Evolutionary conservation across 257 asterid species (phyloP).

Genomic region (Linaria vulgaris): DNA sequence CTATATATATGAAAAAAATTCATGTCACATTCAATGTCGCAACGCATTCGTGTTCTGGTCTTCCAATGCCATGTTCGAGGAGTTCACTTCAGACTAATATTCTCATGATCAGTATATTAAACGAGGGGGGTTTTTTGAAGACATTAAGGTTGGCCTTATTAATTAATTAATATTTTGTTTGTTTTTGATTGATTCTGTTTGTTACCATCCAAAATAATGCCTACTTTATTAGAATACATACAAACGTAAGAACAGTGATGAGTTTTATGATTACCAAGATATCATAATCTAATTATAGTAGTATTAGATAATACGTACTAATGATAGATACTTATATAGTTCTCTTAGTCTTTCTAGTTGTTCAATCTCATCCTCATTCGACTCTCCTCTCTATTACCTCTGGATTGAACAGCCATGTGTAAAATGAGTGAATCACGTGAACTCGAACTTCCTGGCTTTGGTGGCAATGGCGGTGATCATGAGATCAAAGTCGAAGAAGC

Average conservation of each 20-base stretch:
- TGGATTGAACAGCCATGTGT: constrained; percentile 40
- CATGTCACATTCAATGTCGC: background rate
- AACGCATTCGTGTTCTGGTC: background rate
- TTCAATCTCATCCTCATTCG: background rate
- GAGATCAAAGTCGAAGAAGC: constrained; percentile 20
- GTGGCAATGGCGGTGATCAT: constrained; percentile 9
- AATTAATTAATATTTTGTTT: background rate
- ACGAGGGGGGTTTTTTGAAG: background rate
- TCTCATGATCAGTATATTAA: background rate
- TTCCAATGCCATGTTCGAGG: too few species aligned
- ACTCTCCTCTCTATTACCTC: background rate
- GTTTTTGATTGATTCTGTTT: constrained; percentile 23
- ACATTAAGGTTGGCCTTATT: background rate
- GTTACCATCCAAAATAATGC: background rate
- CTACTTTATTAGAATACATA: constrained; percentile 3
- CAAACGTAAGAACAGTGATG: constrained; percentile 13
- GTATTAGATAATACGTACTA: too few species aligned
- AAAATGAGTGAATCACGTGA: constrained; percentile 50
- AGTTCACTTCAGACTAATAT: background rate
- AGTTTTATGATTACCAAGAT: background rate
- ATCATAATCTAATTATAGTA: background rate
- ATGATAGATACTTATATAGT: constrained; percentile 14
- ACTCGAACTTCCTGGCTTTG: constrained; percentile 33
- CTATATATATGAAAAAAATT: background rate
- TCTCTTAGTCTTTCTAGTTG: constrained; percentile 22